Evolutionary conservation across 805 yeast genomes (phyloP).

Genomic region (Ogataea ramenticola): DNA sequence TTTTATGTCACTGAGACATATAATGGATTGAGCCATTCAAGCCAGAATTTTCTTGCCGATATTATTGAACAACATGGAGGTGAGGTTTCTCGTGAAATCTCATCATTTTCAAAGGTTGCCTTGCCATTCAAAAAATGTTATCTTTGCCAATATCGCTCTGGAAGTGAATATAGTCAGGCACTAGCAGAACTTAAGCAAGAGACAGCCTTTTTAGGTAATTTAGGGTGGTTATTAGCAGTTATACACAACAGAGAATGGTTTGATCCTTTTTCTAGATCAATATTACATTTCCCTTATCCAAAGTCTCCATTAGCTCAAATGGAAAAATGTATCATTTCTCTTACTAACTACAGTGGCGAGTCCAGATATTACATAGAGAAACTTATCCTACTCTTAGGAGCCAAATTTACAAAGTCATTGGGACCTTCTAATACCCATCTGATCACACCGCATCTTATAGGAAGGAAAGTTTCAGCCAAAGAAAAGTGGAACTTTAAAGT

Average conservation of each 20-base stretch:
- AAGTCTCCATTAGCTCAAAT: constrained; percentile 44
- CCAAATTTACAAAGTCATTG: constrained; percentile 60
- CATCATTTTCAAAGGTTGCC: no score
- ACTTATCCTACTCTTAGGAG: constrained; percentile 66
- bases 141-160: constrained; percentile 57
- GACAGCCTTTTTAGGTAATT: constrained; percentile 48
- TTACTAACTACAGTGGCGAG: constrained; percentile 82
- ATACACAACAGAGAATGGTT: constrained; percentile 47
- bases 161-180: constrained; percentile 46
- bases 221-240: constrained; percentile 72
- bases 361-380: constrained; percentile 66
- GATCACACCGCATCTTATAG: constrained; percentile 57
- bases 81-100: neutral
- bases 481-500: constrained; percentile 57
- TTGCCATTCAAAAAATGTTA: constrained; percentile 30
- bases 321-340: constrained; percentile 48
- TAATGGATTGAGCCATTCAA: neutral
- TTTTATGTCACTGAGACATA: neutral
- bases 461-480: constrained; percentile 74
- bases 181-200: constrained; percentile 16
- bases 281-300: constrained; percentile 69
- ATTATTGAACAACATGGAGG: neutral
- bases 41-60: neutral
- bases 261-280: constrained; percentile 39
- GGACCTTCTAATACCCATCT: constrained; percentile 62